Conservation (phyloP, 495 filamentous ascomycete species). For the Talaromyces liani region DNA sequence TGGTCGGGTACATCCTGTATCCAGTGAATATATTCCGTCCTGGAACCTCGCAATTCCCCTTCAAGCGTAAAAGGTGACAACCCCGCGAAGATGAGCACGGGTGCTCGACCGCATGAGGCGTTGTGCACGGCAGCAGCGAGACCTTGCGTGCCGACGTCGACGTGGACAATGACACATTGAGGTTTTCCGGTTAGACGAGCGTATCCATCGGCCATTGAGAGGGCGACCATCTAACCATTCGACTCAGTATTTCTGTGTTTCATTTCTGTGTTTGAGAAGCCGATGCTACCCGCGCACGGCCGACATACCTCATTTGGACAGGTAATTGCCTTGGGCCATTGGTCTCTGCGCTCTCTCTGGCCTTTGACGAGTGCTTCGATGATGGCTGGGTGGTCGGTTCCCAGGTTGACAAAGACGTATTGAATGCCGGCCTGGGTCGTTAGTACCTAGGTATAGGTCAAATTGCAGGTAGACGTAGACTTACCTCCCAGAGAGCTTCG, state of each 20-base stretch:
- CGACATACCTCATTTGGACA: conserved; percentile 71
- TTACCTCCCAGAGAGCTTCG: conserved; percentile 77
- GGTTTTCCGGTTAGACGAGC: conserved; percentile 79
- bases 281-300: not conserved
- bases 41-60: conserved; percentile 78
- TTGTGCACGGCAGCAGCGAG: conserved; percentile 90
- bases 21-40: conserved; percentile 97
- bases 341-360: conserved; percentile 52
- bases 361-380: conserved; percentile 96
- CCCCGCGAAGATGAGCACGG: conserved; percentile 86
- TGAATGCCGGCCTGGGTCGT: conserved; percentile 65
- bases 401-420: conserved; percentile 90
- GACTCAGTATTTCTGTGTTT: not conserved
- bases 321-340: conserved; percentile 83
- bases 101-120: conserved; percentile 75
- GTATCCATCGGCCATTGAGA: conserved; percentile 95
- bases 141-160: conserved; percentile 93
- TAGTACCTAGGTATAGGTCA: not conserved
- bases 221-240: conserved; percentile 77
- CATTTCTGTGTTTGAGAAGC: not conserved
- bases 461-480: not conserved
- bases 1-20: conserved; percentile 96
- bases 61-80: conserved; percentile 85
- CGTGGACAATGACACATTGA: conserved; percentile 90
- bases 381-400: conserved; percentile 89